phyloP scores from a whole-genome alignment of 345 rosid genomes.

The Anastatica hierochuntica region DNA sequence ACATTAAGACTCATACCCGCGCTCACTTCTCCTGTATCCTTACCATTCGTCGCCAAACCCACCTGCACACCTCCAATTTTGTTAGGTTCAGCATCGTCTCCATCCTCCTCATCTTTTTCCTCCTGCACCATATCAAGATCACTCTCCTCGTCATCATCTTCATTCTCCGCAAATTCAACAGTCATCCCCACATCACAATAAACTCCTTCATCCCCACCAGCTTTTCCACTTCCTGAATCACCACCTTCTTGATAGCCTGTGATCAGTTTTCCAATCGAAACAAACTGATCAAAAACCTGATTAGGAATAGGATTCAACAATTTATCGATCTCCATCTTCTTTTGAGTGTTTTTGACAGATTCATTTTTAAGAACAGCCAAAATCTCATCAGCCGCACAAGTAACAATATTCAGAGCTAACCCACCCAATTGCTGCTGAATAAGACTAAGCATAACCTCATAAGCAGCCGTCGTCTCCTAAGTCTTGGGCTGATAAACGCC shows the following conservation, averaged over 20 bases:
- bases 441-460: slow-evolving; percentile 62
- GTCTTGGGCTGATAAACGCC: slow-evolving; percentile 80
- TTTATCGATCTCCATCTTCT: slow-evolving; percentile 76
- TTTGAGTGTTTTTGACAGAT: slow-evolving; percentile 39
- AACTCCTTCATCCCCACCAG: slow-evolving; percentile 51
- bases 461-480: slow-evolving; percentile 75
- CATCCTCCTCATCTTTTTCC: slow-evolving; percentile 70
- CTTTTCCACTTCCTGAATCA: slow-evolving; percentile 31
- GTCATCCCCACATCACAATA: slow-evolving; percentile 80
- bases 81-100: slow-evolving; percentile 27
- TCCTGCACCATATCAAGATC: slow-evolving; percentile 75
- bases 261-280: slow-evolving; percentile 53
- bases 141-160: slow-evolving; percentile 71
- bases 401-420: slow-evolving; percentile 53
- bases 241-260: slow-evolving; percentile 59
- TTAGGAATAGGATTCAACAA: slow-evolving; percentile 41
- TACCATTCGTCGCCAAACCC: too few species aligned
- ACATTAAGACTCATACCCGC: slow-evolving; percentile 56
- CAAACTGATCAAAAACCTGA: slow-evolving; percentile 56
- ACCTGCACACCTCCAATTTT: slow-evolving; percentile 48
- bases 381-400: slow-evolving; percentile 87
- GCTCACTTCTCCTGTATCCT: slow-evolving; percentile 33
- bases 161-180: slow-evolving; percentile 44
- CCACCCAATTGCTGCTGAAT: slow-evolving; percentile 81
- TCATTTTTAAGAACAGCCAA: slow-evolving; percentile 77